phyloP scores from a whole-genome alignment of 108 stramenopile genomes.

The Skeletonema menzelii region DNA sequence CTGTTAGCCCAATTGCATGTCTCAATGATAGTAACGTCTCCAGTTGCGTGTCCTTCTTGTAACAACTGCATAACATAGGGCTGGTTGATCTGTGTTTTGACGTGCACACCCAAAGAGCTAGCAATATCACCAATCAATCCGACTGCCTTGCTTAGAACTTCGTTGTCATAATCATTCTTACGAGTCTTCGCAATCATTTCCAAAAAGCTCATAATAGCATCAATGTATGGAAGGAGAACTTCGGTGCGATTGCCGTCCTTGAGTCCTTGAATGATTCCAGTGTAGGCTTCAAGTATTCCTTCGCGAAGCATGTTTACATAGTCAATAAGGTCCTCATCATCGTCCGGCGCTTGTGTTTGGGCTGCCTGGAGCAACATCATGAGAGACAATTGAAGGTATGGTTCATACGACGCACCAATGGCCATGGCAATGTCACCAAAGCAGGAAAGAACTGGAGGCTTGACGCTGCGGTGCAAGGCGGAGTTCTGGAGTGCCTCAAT shows the following conservation, averaged over 20 bases:
- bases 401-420: conserved; percentile 85
- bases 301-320: conserved; percentile 91
- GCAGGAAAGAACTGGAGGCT: conserved; percentile 92
- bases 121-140: conserved; percentile 85
- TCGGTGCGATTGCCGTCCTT: conserved; percentile 68
- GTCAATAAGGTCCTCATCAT: conserved; percentile 96
- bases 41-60: conserved; percentile 56
- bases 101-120: conserved; percentile 50
- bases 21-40: conserved; percentile 56
- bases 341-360: conserved; percentile 70
- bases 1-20: conserved; percentile 64
- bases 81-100: conserved; percentile 66
- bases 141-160: conserved; percentile 78
- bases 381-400: conserved; percentile 85
- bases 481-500: conserved; percentile 86
- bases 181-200: conserved; percentile 60
- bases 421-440: conserved; percentile 97
- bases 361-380: conserved; percentile 94
- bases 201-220: conserved; percentile 67
- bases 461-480: conserved; percentile 85
- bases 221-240: conserved; percentile 60
- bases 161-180: conserved; percentile 64
- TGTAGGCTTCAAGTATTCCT: conserved; percentile 94
- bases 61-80: conserved; percentile 66
- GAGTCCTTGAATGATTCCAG: conserved; percentile 93